A percentile compares a stretch with the other conserved stretches of the same genome.
phyloP scores from a whole-genome alignment of 1,284 basidiomycete genomes.

The Papiliotrema fonsecae region DNA sequence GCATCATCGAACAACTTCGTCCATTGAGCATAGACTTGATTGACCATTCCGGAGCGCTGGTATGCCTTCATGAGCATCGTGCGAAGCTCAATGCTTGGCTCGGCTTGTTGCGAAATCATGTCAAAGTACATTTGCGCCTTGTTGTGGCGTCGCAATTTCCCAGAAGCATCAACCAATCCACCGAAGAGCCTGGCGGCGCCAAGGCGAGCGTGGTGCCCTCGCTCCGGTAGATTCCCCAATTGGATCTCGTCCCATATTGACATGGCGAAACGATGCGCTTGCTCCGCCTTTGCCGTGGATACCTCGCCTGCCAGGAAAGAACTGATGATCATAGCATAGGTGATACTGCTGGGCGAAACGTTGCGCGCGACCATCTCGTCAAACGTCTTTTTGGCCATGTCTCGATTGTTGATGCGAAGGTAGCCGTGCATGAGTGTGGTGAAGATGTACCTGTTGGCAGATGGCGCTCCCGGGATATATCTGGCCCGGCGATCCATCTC shows the following conservation, averaged over 20 bases:
- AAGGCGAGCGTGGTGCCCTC: neutral
- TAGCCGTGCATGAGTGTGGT: conserved; percentile 83
- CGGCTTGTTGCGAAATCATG: neutral
- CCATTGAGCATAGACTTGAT: neutral
- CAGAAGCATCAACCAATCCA: neutral
- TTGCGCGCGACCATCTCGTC: conserved; percentile 67
- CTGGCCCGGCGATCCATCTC: conserved; percentile 57
- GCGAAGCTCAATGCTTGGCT: neutral
- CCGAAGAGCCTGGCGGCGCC: neutral
- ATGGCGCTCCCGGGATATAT: conserved; percentile 24
- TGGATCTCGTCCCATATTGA: conserved; percentile 14
- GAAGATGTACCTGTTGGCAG: conserved; percentile 57
- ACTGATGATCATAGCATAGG: conserved; percentile 65
- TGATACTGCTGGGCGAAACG: conserved; percentile 65
- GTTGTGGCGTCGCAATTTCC: no score
- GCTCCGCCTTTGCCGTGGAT: conserved; percentile 7
- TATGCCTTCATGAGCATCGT: neutral
- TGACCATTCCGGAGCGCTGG: neutral
- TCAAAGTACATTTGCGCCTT: no score
- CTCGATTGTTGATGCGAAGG: conserved; percentile 58
- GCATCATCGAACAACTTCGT: neutral
- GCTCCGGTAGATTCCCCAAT: neutral
- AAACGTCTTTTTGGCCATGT: conserved; percentile 63
- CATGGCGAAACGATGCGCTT: conserved; percentile 39
- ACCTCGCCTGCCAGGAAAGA: conserved; percentile 40